Percentiles rank a stretch among this genome's conserved stretches.
Evolutionary conservation across 1,284 basidiomycete genomes (phyloP).

Genomic region (Malassezia psittaci): DNA sequence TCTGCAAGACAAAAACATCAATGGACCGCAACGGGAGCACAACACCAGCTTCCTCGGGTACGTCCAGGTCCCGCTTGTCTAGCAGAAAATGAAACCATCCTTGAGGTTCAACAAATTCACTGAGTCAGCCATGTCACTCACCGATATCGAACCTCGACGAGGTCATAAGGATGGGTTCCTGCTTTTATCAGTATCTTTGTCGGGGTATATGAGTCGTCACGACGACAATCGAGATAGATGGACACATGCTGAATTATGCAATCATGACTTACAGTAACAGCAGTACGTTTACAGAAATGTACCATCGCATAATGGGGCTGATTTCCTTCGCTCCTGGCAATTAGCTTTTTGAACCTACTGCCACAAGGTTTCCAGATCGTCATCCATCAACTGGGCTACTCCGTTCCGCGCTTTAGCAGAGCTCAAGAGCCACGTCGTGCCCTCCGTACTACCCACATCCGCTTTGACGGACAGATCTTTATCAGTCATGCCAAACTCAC

Average conservation of each 20-base stretch:
- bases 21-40: slow-evolving; percentile 53
- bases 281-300: slow-evolving; percentile 80
- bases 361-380: slow-evolving; percentile 88
- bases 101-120: slow-evolving; percentile 76
- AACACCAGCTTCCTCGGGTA: slow-evolving; percentile 50
- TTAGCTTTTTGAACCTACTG: slow-evolving; percentile 60
- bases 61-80: slow-evolving; percentile 48
- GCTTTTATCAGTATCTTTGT: slow-evolving; percentile 78
- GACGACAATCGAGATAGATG: slow-evolving; percentile 70
- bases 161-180: slow-evolving; percentile 79
- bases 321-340: slow-evolving; percentile 77
- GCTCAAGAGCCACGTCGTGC: slow-evolving; percentile 88
- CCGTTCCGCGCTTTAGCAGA: slow-evolving; percentile 95
- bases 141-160: slow-evolving; percentile 61
- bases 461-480: slow-evolving; percentile 33
- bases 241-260: slow-evolving; percentile 65
- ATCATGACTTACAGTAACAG: slow-evolving; percentile 61
- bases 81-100: slow-evolving; percentile 91
- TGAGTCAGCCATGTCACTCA: slow-evolving; percentile 50
- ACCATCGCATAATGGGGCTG: slow-evolving; percentile 93
- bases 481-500: slow-evolving; percentile 1
- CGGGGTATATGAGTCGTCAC: slow-evolving; percentile 95
- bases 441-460: slow-evolving; percentile 36
- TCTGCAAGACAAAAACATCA: slow-evolving; percentile 76
- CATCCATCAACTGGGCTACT: slow-evolving; percentile 77